A percentile compares a stretch with the other conserved stretches of the same genome.
phyloP scores from a whole-genome alignment of 805 yeast species.

The Spathaspora gorwiae region DNA sequence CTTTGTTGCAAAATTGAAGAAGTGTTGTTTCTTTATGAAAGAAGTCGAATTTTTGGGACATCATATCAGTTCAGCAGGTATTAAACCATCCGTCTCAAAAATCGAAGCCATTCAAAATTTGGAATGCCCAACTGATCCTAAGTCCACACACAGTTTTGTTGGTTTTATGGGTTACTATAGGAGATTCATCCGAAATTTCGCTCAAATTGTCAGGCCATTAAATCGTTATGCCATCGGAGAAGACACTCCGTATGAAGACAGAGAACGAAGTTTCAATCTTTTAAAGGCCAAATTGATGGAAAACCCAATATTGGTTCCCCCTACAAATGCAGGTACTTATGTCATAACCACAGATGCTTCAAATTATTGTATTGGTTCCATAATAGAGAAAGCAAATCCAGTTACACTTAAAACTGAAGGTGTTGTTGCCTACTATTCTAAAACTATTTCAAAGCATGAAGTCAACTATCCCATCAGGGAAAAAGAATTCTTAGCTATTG shows the following conservation, averaged over 20 bases:
- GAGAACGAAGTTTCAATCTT: too few relatives aligned
- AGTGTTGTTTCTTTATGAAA: conserved; percentile 1
- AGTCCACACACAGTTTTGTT: neutral
- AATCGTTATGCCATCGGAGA: too few relatives aligned
- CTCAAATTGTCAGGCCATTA: neutral
- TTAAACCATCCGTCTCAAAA: neutral
- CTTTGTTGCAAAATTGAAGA: neutral
- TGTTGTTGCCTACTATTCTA: too few relatives aligned
- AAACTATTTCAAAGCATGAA: too few relatives aligned
- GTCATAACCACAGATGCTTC: conserved; percentile 1
- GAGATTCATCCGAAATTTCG: neutral
- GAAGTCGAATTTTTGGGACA: neutral
- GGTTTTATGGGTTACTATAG: neutral
- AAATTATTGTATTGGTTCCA: neutral
- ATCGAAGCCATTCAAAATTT: neutral
- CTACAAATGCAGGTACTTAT: neutral
- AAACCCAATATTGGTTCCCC: neutral
- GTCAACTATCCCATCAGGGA: too few relatives aligned
- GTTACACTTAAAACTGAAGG: neutral
- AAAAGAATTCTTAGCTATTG: too few relatives aligned
- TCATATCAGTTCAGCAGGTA: neutral
- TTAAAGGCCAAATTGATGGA: neutral
- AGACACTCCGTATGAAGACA: too few relatives aligned
- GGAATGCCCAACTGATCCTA: neutral
- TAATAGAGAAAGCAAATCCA: neutral